A percentile compares a stretch with the other conserved stretches of the same genome.
Evolutionary conservation across 345 rosid genomes (phyloP).

Genomic region (Euphorbia lathyris): DNA sequence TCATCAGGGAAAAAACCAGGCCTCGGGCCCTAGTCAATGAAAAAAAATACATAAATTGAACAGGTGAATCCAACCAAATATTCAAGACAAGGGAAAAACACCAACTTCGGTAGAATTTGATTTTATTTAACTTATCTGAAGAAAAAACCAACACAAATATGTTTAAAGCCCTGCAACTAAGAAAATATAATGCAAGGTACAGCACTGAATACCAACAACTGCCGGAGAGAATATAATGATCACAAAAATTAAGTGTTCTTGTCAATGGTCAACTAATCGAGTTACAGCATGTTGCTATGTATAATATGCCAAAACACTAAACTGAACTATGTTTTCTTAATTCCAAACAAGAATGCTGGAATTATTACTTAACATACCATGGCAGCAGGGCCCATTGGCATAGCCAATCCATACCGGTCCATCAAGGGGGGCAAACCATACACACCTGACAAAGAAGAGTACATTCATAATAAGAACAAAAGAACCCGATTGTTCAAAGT

Average conservation of each 20-base stretch:
- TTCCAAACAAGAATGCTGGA: neutral
- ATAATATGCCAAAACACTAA: neutral
- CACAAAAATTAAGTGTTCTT: neutral
- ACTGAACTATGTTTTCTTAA: neutral
- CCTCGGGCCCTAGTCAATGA: constrained; percentile 65
- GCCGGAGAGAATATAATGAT: neutral
- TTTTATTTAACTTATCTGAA: neutral
- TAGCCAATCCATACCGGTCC: constrained; percentile 82
- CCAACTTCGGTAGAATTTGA: neutral
- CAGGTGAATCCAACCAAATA: constrained; percentile 2
- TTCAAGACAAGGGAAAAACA: neutral
- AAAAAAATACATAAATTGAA: neutral
- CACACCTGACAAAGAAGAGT: constrained; percentile 48
- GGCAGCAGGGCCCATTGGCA: constrained; percentile 78
- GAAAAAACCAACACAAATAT: neutral
- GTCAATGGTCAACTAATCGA: neutral
- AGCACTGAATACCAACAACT: neutral
- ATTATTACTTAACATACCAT: constrained; percentile 53
- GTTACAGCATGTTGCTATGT: neutral
- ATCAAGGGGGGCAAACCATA: constrained; percentile 86
- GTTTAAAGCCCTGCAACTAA: neutral
- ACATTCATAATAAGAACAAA: constrained; percentile 3
- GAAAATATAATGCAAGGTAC: neutral
- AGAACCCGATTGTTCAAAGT: neutral
- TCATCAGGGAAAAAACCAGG: constrained; percentile 82